Base-by-base conservation (phyloP, 352 stramenopile species). In the Phytopythium cucurbitacearum region DNA sequence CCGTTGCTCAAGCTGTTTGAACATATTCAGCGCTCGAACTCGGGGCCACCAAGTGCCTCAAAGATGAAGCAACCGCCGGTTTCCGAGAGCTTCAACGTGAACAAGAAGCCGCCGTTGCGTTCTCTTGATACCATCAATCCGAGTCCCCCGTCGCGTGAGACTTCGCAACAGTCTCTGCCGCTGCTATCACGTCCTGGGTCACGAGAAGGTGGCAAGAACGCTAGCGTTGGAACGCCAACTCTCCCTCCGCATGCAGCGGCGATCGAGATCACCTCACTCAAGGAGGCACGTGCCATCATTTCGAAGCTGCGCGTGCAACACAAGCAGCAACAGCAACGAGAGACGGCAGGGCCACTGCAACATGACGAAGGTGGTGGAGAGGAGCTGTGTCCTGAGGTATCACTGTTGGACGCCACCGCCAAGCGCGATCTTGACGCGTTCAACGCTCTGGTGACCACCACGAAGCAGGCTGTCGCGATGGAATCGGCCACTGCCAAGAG, bases 1-100 rank as follows among this genome's bases (percentile, higher is more conserved):
- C 76, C 73, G 16, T 64, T 73, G 13, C 64, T 90, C 40, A 86
- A 71, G 49, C 54, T 78, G 10, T 89, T 91, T 41, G 59, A 71
- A 42, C 64, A 71, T 39, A 77, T 91, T 38, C 70, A 87, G 58
- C 53, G 50, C 32, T 37, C 48, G 3, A 53, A 53, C 35, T 16
- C 38, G 5, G n/a, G 5, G 3, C 15, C 9, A 16, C 36, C 42
- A 15, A 10, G 13, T 32, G 6, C 2, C 5, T 38, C 40, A 41
- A 53, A 28, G 21, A 53, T 15, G 33, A 13, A 8, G 13, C 5
- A 62, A 5, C 32, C 43, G 16, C 41, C 42, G 6, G 51, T 76
- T 5, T 67, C 65, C 16, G 55, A 62, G 39, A 80, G 64, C 42
- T 80, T 77, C 48, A 67, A 76, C 16, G n/a, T 33, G 40, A 57